phyloP scores from a whole-genome alignment of 2,329 filamentous ascomycete species.

The Cytospora chrysosperma region DNA sequence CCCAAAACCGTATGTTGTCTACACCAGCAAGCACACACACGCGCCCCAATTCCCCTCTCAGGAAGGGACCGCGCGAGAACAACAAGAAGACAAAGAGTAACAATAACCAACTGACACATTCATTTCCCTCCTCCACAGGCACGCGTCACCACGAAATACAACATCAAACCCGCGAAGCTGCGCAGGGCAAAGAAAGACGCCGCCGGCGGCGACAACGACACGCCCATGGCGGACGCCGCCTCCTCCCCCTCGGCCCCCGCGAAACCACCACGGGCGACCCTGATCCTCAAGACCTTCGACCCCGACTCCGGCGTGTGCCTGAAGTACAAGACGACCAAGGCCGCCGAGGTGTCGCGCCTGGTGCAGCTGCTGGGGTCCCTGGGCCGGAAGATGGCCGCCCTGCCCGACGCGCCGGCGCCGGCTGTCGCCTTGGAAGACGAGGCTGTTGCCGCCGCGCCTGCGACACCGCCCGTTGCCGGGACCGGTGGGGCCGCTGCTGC shows the following conservation, averaged over 20 bases:
- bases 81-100: too few relatives aligned
- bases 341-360: constrained; percentile 82
- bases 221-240: constrained; percentile 30
- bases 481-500: constrained; percentile 23
- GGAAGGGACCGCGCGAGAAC: not conserved
- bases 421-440: constrained; percentile 36
- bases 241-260: too few relatives aligned
- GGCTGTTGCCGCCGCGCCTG: constrained; percentile 23
- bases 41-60: not conserved
- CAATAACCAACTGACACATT: not conserved
- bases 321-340: constrained; percentile 90
- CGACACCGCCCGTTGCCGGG: constrained; percentile 15
- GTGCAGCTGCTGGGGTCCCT: constrained; percentile 74
- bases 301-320: constrained; percentile 76
- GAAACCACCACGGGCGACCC: constrained; percentile 61
- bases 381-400: constrained; percentile 65
- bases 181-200: constrained; percentile 29
- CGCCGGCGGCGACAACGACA: constrained; percentile 32
- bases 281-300: constrained; percentile 89
- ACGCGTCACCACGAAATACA: constrained; percentile 90
- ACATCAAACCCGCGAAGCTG: constrained; percentile 53
- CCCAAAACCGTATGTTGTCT: constrained; percentile 69
- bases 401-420: constrained; percentile 40
- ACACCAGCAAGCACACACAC: too few relatives aligned
- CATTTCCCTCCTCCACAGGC: constrained; percentile 56